phyloP scores from a whole-genome alignment of 2,329 filamentous ascomycete species.

The Aspergillus alliaceus region DNA sequence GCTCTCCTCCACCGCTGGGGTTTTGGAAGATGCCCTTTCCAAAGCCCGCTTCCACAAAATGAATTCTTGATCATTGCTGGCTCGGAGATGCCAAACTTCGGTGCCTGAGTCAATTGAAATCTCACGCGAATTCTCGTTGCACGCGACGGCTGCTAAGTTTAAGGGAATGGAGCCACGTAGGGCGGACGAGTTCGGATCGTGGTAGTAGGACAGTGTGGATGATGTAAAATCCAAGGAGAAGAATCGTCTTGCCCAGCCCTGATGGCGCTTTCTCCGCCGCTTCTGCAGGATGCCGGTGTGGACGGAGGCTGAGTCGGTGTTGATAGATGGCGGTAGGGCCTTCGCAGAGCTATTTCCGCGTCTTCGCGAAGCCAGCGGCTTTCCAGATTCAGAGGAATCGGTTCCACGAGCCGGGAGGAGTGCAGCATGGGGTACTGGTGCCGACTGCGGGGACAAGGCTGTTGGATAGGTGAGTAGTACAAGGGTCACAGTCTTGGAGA shows the following conservation, averaged over 20 bases:
- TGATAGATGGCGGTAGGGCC: conserved; percentile 23
- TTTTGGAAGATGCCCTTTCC: conserved; percentile 76
- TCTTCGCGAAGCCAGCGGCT: conserved; percentile 35
- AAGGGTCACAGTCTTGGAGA: conserved; percentile 91
- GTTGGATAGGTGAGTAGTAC: conserved; percentile 93
- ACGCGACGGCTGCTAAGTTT: conserved; percentile 84
- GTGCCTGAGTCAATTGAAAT: conserved; percentile 97
- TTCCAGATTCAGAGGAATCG: conserved; percentile 54
- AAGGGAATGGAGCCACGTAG: conserved; percentile 89
- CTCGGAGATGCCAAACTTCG: conserved; percentile 92
- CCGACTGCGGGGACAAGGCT: conserved; percentile 52
- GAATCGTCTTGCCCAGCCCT: conserved; percentile 89
- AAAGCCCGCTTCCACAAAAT: conserved; percentile 82
- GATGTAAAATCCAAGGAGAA: conserved; percentile 95
- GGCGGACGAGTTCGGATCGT: conserved; percentile 88
- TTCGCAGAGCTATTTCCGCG: conserved; percentile 31
- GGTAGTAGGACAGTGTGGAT: conserved; percentile 93
- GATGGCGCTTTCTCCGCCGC: conserved; percentile 86
- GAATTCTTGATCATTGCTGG: conserved; percentile 81
- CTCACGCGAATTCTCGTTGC: conserved; percentile 82
- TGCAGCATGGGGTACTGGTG: conserved; percentile 45
- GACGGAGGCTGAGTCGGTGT: conserved; percentile 51
- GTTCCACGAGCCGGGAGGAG: conserved; percentile 40
- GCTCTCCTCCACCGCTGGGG: conserved; percentile 30
- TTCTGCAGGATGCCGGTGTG: conserved; percentile 87